Percentiles rank a stretch among this genome's conserved stretches.
Evolutionary conservation across 2,329 filamentous ascomycete species (phyloP).

Genomic region (Thermoascus crustaceus): DNA sequence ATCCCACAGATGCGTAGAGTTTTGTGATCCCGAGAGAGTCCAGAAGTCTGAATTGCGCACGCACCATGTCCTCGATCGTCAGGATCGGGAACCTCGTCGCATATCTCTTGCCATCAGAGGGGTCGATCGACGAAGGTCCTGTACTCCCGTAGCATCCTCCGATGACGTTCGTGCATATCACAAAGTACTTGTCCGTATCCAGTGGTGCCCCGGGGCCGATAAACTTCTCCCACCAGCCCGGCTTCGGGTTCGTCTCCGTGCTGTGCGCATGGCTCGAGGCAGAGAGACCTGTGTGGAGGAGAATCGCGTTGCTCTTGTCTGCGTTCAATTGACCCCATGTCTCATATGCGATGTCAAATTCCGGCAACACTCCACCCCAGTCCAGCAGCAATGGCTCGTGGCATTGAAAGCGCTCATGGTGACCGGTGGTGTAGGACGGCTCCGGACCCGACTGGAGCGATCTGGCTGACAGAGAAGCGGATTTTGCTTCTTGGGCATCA

Average conservation of each 20-base stretch:
- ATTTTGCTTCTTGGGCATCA: slow-evolving; percentile 71
- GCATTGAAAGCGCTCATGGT: slow-evolving; percentile 70
- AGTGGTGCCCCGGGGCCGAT: slow-evolving; percentile 80
- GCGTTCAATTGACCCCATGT: slow-evolving; percentile 78
- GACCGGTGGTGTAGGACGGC: slow-evolving; percentile 85
- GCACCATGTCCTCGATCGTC: slow-evolving; percentile 95
- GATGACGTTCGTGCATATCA: slow-evolving; percentile 95
- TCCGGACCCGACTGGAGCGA: slow-evolving; percentile 74
- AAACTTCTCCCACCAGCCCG: slow-evolving; percentile 98
- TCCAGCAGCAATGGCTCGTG: slow-evolving; percentile 70
- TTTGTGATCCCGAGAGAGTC: slow-evolving; percentile 68
- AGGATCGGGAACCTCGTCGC: slow-evolving; percentile 92
- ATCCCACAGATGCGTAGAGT: slow-evolving; percentile 86
- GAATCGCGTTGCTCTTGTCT: slow-evolving; percentile 77
- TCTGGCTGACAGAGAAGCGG: slow-evolving; percentile 60
- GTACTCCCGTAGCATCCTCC: slow-evolving; percentile 95
- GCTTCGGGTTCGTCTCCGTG: slow-evolving; percentile 74
- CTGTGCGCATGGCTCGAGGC: slow-evolving; percentile 97
- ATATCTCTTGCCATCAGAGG: slow-evolving; percentile 78
- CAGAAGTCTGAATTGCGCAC: slow-evolving; percentile 83
- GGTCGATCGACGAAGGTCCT: slow-evolving; percentile 79
- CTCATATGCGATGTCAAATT: slow-evolving; percentile 88
- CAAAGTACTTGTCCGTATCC: slow-evolving; percentile 83
- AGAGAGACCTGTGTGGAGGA: slow-evolving; percentile 87
- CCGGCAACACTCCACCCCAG: slow-evolving; percentile 86